Evolutionary conservation across 768 basidiomycete species (phyloP), one percentile per base, ranked within the genome.

Genomic region (Baorangia bicolor): DNA sequence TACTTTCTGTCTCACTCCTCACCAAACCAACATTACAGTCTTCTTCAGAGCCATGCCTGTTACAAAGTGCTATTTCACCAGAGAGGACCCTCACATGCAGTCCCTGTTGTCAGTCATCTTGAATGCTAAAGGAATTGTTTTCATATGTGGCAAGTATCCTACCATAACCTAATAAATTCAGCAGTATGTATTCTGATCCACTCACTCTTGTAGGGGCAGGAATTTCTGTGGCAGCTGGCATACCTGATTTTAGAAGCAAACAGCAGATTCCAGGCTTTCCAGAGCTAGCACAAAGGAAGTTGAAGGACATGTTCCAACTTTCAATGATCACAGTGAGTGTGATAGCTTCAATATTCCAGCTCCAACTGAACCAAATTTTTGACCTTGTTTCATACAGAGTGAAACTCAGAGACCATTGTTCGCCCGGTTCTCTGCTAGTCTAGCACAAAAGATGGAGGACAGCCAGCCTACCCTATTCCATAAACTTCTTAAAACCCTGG

Each of bases 171-270:
- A n/a, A n/a, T n/a, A n/a, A n/a, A n/a, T n/a, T n/a, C n/a, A n/a
- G n/a, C n/a, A n/a, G n/a, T n/a, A n/a, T n/a, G n/a, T n/a, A n/a
- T n/a, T n/a, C n/a, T n/a, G n/a, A n/a, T n/a, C n/a, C n/a, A n/a
- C n/a, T 12, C 4, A 4, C 23, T 20, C 10, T 1, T 37, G 2
- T 21, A 58, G 57, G 51, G 7, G 51, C 51, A 12, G 55, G 59
- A 7, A 60, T 57, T 21, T 60, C 51, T 12, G 51, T 60, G 2
- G 59, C 25, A 31, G 59, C 55, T 5, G 56, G 55, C 12, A 46
- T 60, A 27, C 55, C 59, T n/a, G 55, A 60, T 23, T 60, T 60
- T 23, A 34, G 55, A 53, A 57, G 51, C 38, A 60, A 57, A 4
- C 37, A 50, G 28, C 2, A 7, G 0, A 45, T 50, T 23, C 48